Conservation (phyloP, 495 filamentous ascomycete species). For the Jackrogersella multiformis region DNA sequence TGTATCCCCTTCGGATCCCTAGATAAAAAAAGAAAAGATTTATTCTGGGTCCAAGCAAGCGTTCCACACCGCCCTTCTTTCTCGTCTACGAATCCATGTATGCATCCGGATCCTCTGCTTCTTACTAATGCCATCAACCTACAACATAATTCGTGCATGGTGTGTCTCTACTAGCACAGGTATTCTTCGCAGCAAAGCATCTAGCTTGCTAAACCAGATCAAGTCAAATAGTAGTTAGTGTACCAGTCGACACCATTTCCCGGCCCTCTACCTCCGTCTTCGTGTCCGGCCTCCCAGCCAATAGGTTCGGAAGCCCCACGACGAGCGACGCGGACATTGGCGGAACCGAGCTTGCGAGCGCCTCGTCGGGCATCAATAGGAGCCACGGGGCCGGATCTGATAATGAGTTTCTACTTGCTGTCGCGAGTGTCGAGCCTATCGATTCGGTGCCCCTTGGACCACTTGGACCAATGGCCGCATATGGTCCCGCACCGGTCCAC, state of each 20-base stretch:
- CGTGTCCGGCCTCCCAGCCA: constrained; percentile 25
- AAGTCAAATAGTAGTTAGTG: not conserved
- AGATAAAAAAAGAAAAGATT: constrained; percentile 11
- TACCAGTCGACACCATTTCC: not conserved
- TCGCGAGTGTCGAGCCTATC: constrained; percentile 14
- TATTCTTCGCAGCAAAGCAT: not conserved
- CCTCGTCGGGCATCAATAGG: constrained; percentile 23
- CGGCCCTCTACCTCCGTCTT: not conserved
- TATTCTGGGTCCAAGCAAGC: constrained; percentile 27
- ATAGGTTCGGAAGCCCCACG: constrained; percentile 32
- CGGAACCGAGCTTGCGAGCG: constrained; percentile 19
- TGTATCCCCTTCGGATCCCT: constrained; percentile 7
- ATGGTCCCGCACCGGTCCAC: not conserved
- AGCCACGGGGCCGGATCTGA: not conserved
- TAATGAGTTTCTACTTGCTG: not conserved
- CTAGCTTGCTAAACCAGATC: not conserved
- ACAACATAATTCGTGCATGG: too few species aligned
- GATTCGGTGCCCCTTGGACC: not conserved
- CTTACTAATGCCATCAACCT: not conserved
- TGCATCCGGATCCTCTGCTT: constrained; percentile 7
- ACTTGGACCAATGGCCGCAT: constrained; percentile 17
- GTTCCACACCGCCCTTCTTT: constrained; percentile 28
- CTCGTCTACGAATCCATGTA: constrained; percentile 9
- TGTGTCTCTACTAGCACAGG: too few species aligned
- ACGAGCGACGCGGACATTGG: constrained; percentile 28